These are phyloP conservation scores for Podaxis sp. DNA, from an alignment of 768 basidiomycete species.

Conservation along the genomic window DNA sequence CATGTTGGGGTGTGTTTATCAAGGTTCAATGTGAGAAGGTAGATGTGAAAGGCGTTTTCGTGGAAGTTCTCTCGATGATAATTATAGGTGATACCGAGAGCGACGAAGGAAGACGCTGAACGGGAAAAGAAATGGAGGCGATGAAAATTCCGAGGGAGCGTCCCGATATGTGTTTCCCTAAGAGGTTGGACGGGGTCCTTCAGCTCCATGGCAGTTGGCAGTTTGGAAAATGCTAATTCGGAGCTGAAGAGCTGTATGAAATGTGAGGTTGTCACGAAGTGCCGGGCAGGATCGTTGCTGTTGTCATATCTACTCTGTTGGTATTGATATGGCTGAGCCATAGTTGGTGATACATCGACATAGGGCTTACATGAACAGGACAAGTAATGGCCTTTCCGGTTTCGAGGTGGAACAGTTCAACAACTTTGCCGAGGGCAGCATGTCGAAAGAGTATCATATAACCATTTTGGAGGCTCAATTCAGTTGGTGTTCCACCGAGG, in stretches of 20 bases:
- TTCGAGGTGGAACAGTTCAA: background rate
- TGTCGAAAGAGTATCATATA: background rate
- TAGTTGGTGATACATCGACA: background rate
- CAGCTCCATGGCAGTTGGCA: background rate
- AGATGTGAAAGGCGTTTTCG: background rate
- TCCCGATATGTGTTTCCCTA: background rate
- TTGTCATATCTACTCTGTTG: background rate
- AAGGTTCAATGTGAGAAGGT: background rate
- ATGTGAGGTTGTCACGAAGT: background rate
- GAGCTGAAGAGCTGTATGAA: background rate
- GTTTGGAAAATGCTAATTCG: background rate
- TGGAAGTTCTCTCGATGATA: background rate
- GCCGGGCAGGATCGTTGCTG: background rate
- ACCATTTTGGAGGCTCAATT: background rate
- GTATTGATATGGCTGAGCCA: background rate
- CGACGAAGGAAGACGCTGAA: background rate
- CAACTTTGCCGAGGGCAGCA: background rate
- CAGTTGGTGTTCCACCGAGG: background rate
- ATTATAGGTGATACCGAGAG: background rate
- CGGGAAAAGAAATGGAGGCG: background rate
- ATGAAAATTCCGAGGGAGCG: background rate
- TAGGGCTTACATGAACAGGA: background rate
- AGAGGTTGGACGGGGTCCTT: background rate
- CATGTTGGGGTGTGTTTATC: background rate
- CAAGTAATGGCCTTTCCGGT: background rate